Percentiles rank a stretch among this genome's conserved stretches.
Evolutionary conservation across 1,284 basidiomycete species (phyloP).

Genomic region (Puccinia polysora): DNA sequence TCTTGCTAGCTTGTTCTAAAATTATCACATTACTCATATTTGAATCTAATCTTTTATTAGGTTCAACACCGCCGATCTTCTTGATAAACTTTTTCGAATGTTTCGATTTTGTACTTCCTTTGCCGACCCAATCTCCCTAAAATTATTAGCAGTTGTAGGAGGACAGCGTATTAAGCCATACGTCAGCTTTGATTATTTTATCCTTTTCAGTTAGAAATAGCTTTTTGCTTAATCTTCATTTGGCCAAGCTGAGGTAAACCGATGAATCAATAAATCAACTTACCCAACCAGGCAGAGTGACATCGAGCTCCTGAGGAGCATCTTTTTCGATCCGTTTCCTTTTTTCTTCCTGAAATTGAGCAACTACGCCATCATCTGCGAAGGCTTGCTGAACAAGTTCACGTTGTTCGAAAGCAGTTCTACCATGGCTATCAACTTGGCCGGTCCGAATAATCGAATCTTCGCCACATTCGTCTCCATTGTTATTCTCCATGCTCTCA

Average conservation of each 20-base stretch:
- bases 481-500: constrained; percentile 23
- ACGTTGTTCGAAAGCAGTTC: constrained; percentile 71
- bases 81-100: constrained; percentile 63
- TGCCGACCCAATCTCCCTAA: constrained; percentile 86
- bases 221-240: too few species aligned
- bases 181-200: constrained; percentile 9
- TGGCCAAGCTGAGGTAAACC: too few species aligned
- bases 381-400: constrained; percentile 90
- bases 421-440: constrained; percentile 53
- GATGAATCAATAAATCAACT: constrained; percentile 49
- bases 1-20: constrained; percentile 64
- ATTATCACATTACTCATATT: constrained; percentile 83
- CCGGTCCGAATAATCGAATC: constrained; percentile 52
- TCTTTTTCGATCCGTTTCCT: constrained; percentile 71
- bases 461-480: background rate
- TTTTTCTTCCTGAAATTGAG: constrained; percentile 80
- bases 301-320: constrained; percentile 78
- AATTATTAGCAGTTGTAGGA: too few species aligned
- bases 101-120: constrained; percentile 59
- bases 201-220: too few species aligned
- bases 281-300: constrained; percentile 91
- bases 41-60: constrained; percentile 73
- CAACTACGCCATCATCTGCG: constrained; percentile 89
- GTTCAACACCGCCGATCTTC: constrained; percentile 72
- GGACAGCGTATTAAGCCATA: too few species aligned